Conservation (phyloP, 768 basidiomycete species). For the Mycena chlorophos region DNA sequence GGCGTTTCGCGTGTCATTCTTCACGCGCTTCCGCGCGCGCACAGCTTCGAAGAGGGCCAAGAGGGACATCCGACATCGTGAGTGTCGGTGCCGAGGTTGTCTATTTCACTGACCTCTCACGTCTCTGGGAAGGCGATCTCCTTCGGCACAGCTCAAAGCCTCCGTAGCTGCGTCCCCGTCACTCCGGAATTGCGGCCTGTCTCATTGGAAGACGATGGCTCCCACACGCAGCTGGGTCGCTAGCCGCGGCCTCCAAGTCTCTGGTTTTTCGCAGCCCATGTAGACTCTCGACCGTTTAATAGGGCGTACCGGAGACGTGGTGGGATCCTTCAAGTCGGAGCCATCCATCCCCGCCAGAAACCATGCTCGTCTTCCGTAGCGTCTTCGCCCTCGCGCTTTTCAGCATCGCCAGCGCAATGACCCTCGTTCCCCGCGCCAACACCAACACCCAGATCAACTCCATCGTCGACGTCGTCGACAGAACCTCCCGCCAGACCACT, state of each 20-base stretch:
- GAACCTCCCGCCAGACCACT: slow-evolving; percentile 22
- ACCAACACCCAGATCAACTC: slow-evolving; percentile 32
- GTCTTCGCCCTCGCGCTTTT: slow-evolving; percentile 31
- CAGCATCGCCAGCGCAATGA: slow-evolving; percentile 30
- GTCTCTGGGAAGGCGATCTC: slow-evolving; percentile 7
- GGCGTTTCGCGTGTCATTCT: too few relatives aligned
- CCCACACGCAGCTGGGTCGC: background rate
- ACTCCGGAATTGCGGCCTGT: background rate
- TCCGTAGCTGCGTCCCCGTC: slow-evolving; percentile 7
- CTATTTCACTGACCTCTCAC: slow-evolving; percentile 6
- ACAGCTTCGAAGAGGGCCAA: too few relatives aligned
- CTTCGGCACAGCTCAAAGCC: slow-evolving; percentile 1
- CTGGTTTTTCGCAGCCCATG: too few relatives aligned
- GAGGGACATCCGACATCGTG: too few relatives aligned
- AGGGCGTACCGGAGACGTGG: slow-evolving; percentile 1
- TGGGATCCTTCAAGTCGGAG: background rate
- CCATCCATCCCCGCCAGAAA: slow-evolving; percentile 3
- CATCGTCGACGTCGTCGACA: slow-evolving; percentile 30
- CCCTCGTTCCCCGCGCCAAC: slow-evolving; percentile 32
- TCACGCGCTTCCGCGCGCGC: too few relatives aligned
- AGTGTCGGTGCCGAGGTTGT: background rate
- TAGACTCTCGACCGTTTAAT: slow-evolving; percentile 3
- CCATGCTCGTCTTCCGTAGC: slow-evolving; percentile 33
- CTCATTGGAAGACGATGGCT: background rate
- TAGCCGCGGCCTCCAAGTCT: background rate